These are phyloP conservation scores for Hericium rajendrae DNA, from an alignment of 768 basidiomycete species.

Conservation along the genomic window DNA sequence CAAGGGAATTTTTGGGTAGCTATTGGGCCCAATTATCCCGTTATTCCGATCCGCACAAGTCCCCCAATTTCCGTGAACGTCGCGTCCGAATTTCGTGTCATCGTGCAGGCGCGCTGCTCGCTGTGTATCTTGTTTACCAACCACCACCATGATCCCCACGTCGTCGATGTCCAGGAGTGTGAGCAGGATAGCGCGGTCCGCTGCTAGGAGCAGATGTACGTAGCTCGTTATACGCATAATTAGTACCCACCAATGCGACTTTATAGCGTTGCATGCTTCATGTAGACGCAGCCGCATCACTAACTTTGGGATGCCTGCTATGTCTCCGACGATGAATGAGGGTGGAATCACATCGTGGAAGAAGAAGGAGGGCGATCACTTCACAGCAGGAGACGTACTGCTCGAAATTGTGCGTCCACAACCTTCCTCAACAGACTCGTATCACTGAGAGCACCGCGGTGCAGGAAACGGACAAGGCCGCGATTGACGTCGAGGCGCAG, in stretches of 20 bases:
- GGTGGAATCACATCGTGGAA: conserved; percentile 91
- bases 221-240: neutral
- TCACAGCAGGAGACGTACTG: conserved; percentile 73
- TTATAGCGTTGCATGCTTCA: conserved; percentile 46
- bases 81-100: neutral
- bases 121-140: neutral
- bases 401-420: conserved; percentile 69
- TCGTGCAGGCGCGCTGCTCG: neutral
- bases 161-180: conserved; percentile 3
- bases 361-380: conserved; percentile 74
- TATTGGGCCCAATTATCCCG: too few species aligned
- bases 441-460: neutral
- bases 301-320: conserved; percentile 85
- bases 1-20: too few species aligned
- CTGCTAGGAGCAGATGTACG: conserved; percentile 15
- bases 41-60: neutral
- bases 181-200: conserved; percentile 7
- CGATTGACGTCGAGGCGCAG: conserved; percentile 97
- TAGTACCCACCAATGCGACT: neutral
- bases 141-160: neutral
- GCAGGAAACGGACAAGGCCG: conserved; percentile 91
- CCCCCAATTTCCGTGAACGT: neutral
- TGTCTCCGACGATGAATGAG: conserved; percentile 97
- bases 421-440: neutral
- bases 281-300: conserved; percentile 50